phyloP scores from a whole-genome alignment of 78 protist genomes.

The Speleostelium caveatum region DNA sequence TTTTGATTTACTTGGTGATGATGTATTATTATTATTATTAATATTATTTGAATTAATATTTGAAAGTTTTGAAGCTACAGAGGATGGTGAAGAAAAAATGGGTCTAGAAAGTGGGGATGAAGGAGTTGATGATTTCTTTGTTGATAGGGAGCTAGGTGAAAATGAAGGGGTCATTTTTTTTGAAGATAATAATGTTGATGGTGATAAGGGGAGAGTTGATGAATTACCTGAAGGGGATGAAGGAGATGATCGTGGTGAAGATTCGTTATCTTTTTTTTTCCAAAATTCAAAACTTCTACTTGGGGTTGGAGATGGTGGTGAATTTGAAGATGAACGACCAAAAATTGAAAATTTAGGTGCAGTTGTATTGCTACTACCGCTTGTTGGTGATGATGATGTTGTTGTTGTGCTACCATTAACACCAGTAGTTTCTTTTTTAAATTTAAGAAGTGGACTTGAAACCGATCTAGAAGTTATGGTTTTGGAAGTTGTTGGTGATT shows the following conservation, averaged over 20 bases:
- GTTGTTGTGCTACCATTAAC: not conserved
- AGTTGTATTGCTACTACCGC: no score
- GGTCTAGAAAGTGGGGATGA: not conserved
- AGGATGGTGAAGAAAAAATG: not conserved
- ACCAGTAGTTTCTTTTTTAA: not conserved
- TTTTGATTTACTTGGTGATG: not conserved
- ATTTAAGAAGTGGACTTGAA: conserved; percentile 21
- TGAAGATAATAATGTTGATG: not conserved
- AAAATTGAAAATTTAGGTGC: not conserved
- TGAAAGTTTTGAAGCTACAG: not conserved
- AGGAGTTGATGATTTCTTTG: not conserved
- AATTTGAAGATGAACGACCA: no score
- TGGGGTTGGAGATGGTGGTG: not conserved
- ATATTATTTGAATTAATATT: no score
- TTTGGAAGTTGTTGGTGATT: conserved; percentile 8
- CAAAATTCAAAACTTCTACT: conserved; percentile 24
- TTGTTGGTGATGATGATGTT: not conserved
- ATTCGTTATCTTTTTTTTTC: conserved; percentile 41
- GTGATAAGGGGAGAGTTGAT: not conserved
- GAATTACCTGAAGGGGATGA: conserved; percentile 38
- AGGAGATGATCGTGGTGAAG: conserved; percentile 23
- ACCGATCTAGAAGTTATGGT: conserved; percentile 22
- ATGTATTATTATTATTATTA: no score
- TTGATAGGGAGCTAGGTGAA: not conserved
- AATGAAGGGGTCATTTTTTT: not conserved